Evolutionary conservation across 2,329 filamentous ascomycete species (phyloP).

Genomic region (Fusarium longipes): DNA sequence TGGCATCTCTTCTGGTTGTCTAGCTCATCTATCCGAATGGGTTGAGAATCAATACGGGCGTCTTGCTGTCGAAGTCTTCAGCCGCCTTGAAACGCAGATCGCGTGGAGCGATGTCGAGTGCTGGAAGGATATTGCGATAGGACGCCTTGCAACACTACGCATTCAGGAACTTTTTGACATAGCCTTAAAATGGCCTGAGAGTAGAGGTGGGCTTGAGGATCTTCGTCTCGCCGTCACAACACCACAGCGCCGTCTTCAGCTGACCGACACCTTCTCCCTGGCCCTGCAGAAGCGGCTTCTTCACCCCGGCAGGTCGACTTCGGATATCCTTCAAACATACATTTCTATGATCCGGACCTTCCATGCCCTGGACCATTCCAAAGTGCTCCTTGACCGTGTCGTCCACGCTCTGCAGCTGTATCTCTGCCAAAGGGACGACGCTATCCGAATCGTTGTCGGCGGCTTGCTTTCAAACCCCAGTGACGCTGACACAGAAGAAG

Average conservation of each 20-base stretch:
- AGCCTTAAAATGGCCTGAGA: slow-evolving; percentile 78
- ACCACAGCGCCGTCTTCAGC: slow-evolving; percentile 73
- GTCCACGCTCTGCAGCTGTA: slow-evolving; percentile 80
- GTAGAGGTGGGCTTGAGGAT: slow-evolving; percentile 78
- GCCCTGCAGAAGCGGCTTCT: slow-evolving; percentile 74
- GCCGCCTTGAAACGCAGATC: slow-evolving; percentile 58
- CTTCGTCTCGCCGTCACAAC: slow-evolving; percentile 77
- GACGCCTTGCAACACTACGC: slow-evolving; percentile 74
- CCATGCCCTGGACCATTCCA: slow-evolving; percentile 79
- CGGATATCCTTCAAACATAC: slow-evolving; percentile 80
- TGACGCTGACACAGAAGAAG: slow-evolving; percentile 60
- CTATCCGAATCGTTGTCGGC: slow-evolving; percentile 79
- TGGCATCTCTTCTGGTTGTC: slow-evolving; percentile 62
- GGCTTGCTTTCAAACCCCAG: slow-evolving; percentile 74
- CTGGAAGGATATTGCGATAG: slow-evolving; percentile 77
- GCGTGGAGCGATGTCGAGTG: slow-evolving; percentile 69
- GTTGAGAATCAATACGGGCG: slow-evolving; percentile 74
- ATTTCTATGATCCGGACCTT: slow-evolving; percentile 84
- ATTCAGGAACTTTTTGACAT: slow-evolving; percentile 83
- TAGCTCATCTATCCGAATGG: slow-evolving; percentile 72
- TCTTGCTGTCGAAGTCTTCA: slow-evolving; percentile 71
- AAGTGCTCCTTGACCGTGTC: slow-evolving; percentile 80
- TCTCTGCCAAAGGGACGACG: slow-evolving; percentile 80
- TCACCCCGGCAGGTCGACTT: slow-evolving; percentile 79
- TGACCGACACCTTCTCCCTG: slow-evolving; percentile 76